These are phyloP conservation scores for Vicia villosa DNA, from an alignment of 306 rosid genomes.

Conservation along the genomic window DNA sequence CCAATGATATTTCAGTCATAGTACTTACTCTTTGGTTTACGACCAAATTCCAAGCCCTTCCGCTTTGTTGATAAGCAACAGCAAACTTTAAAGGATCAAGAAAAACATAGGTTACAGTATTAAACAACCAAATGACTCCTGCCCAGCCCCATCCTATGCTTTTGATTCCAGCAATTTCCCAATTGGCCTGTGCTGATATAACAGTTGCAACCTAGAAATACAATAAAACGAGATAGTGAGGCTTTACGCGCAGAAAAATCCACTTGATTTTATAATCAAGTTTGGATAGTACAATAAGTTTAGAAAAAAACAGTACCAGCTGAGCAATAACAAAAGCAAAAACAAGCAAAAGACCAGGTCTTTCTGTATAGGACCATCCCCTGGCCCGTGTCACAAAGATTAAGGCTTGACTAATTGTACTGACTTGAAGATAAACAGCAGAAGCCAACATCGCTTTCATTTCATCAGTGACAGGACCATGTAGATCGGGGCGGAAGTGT, in stretches of 20 bases:
- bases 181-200: constrained; percentile 53
- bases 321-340: constrained; percentile 68
- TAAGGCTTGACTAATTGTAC: constrained; percentile 72
- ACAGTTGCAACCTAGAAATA: constrained; percentile 62
- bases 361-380: constrained; percentile 72
- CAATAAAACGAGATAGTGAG: constrained; percentile 14
- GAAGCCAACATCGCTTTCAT: constrained; percentile 48
- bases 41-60: constrained; percentile 69
- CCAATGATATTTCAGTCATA: not conserved
- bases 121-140: constrained; percentile 67
- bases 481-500: constrained; percentile 13
- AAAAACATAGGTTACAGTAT: constrained; percentile 49
- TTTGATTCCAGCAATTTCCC: constrained; percentile 52
- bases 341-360: constrained; percentile 68
- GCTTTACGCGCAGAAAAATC: constrained; percentile 3
- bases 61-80: constrained; percentile 68
- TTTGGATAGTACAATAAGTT: not conserved
- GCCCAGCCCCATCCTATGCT: constrained; percentile 73
- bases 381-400: constrained; percentile 73
- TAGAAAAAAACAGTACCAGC: constrained; percentile 45
- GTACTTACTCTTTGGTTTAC: constrained; percentile 67
- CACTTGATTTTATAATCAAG: constrained; percentile 5
- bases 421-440: constrained; percentile 77
- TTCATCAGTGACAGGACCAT: not conserved
- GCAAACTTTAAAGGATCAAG: constrained; percentile 78